These are phyloP conservation scores for Crithidia thermophila DNA, from an alignment of 208 protist genomes.

Conservation along the genomic window DNA sequence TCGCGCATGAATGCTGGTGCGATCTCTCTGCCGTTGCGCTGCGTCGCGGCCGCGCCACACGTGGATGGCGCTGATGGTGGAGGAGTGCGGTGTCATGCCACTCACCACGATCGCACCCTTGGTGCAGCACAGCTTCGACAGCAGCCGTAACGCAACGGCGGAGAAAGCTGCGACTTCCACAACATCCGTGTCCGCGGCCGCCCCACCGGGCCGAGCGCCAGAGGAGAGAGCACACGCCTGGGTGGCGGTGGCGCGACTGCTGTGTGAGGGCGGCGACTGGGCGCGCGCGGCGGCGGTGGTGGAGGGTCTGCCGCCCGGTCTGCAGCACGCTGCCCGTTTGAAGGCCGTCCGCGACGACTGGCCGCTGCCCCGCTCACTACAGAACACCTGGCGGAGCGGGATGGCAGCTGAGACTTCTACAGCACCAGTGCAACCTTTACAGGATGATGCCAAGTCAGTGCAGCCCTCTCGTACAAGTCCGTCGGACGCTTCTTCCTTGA, in stretches of 20 bases:
- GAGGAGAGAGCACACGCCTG: conserved; percentile 25
- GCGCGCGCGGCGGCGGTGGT: conserved; percentile 25
- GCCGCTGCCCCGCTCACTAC: conserved; percentile 23
- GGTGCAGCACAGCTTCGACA: conserved; percentile 10
- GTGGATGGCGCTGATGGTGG: conserved; percentile 35
- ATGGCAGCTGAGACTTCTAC: background rate
- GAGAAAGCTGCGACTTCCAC: background rate
- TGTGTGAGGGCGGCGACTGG: conserved; percentile 32
- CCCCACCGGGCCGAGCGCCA: background rate
- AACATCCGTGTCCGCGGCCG: background rate
- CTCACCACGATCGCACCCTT: conserved; percentile 9
- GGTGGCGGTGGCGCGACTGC: conserved; percentile 33
- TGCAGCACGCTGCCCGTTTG: conserved; percentile 5
- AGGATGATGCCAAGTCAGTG: no score
- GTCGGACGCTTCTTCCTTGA: no score
- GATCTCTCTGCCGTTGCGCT: conserved; percentile 1
- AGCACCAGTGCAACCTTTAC: no score
- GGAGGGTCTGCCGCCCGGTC: conserved; percentile 19
- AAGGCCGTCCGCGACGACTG: conserved; percentile 30
- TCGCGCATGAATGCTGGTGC: conserved; percentile 10
- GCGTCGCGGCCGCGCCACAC: conserved; percentile 21
- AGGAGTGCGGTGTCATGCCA: conserved; percentile 27
- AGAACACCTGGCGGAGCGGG: conserved; percentile 9
- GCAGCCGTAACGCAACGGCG: background rate
- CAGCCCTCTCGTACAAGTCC: no score